Conservation (phyloP, 176 grass and related monocot genomes). For the Phoenix roebelenii region DNA sequence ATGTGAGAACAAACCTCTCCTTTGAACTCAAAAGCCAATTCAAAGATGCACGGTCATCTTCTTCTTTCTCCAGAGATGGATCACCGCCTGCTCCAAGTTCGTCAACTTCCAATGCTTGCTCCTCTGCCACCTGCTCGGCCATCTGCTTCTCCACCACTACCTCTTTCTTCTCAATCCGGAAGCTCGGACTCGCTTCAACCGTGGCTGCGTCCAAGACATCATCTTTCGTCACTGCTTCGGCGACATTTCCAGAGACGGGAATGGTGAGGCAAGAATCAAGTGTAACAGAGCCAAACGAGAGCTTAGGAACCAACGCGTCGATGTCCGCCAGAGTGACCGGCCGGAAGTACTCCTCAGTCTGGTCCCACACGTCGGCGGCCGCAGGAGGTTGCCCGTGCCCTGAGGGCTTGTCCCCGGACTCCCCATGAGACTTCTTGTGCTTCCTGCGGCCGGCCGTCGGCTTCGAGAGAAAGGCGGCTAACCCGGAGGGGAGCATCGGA, state of each 20-base stretch:
- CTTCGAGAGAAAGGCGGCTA: slow-evolving; percentile 49
- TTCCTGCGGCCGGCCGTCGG: slow-evolving; percentile 46
- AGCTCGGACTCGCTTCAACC: slow-evolving; percentile 41
- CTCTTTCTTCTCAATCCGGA: slow-evolving; percentile 38
- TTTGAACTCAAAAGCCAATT: slow-evolving; percentile 50
- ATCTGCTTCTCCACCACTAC: slow-evolving; percentile 21
- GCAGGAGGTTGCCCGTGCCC: slow-evolving; percentile 4
- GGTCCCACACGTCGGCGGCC: slow-evolving; percentile 50
- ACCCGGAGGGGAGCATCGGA: slow-evolving; percentile 57
- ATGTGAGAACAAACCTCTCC: slow-evolving; percentile 71
- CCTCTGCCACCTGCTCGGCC: slow-evolving; percentile 34
- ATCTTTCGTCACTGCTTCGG: slow-evolving; percentile 9
- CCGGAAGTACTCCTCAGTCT: slow-evolving; percentile 78
- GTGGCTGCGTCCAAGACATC: slow-evolving; percentile 33
- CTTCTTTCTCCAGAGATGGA: slow-evolving; percentile 5
- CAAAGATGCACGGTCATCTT: slow-evolving; percentile 21
- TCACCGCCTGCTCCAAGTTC: slow-evolving; percentile 19
- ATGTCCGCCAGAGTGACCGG: slow-evolving; percentile 53
- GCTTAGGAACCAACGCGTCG: slow-evolving; percentile 38
- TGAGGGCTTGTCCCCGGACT: slow-evolving; percentile 26
- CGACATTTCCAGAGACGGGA: slow-evolving; percentile 29
- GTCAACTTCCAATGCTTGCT: slow-evolving; percentile 10
- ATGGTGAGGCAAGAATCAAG: slow-evolving; percentile 43
- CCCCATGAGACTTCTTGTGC: slow-evolving; percentile 49
- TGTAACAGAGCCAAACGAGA: slow-evolving; percentile 19